Base-by-base conservation (phyloP, 2,329 filamentous ascomycete species). In the Hypocrella siamensis region DNA sequence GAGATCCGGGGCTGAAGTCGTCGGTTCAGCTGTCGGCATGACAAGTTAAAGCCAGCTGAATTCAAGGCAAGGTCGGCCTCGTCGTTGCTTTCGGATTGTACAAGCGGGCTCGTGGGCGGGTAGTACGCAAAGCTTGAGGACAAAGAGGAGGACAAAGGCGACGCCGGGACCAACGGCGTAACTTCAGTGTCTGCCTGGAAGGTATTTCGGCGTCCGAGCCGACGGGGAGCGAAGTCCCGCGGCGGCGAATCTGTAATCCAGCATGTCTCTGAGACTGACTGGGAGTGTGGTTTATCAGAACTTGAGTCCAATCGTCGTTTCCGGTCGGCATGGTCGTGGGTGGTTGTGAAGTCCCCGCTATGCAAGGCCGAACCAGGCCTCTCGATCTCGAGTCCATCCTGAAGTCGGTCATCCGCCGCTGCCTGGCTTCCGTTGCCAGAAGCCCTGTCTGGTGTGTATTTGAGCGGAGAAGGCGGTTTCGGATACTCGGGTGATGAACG, bases 81-180 rank as follows among this genome's bases (percentile, higher is more conserved):
- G 6, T 83, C 77, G 42, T 86, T 90, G 55, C 78, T 92, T 46
- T 84, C 75, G 26, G 85, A 84, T 46, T 94, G 77, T 1, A 92
- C 86, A 9, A 98, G 62, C 11, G 90, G 90, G 45, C 86, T 96
- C 3, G 90, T 96, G 0, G 90, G 88, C 3, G 82, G 73, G 54
- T 88, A 79, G 38, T 93, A 79, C 19, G 80, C 67, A 51, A 93
- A 94, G 43, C 74, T 85, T 2, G 76, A 79, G 0, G 80, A 78
- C 11, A 81, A 64, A 1, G 83, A 80, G 6, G 77, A 84, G 3
- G 76, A 78, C 8, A 79, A 47, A 1, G 74, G 76, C 6, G 77
- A 76, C 14, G 66, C 58, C 16, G 61, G 21, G 17, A 31, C 54
- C 0, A 65, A 61, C 28, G 49, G 53, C 32, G 57, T 58, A 8